Conservation (phyloP, 2,329 filamentous ascomycete genomes). For the Akanthomyces muscarius region DNA sequence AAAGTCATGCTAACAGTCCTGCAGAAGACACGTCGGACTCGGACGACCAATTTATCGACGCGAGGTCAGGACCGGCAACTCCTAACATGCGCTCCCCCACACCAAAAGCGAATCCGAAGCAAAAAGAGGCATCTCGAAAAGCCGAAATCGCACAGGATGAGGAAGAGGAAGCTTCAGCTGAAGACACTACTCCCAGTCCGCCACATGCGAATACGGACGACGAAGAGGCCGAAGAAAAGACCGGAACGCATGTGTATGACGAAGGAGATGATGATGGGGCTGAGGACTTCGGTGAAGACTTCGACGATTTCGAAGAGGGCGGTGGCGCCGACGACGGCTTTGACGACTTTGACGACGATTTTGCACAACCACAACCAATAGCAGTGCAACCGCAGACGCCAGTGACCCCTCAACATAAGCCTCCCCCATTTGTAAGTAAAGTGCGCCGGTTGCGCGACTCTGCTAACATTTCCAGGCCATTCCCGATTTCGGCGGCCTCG, state of each 20-base stretch:
- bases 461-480: slow-evolving; percentile 47
- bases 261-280: slow-evolving; percentile 31
- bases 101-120: slow-evolving; percentile 57
- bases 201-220: slow-evolving; percentile 32
- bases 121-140: slow-evolving; percentile 49
- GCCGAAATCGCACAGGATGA: slow-evolving; percentile 52
- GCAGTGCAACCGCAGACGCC: slow-evolving; percentile 26
- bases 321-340: slow-evolving; percentile 53
- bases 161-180: slow-evolving; percentile 35
- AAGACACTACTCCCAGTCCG: neutral
- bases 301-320: slow-evolving; percentile 61
- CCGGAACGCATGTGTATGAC: slow-evolving; percentile 18
- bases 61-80: slow-evolving; percentile 49
- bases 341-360: slow-evolving; percentile 70
- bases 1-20: neutral
- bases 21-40: slow-evolving; percentile 55
- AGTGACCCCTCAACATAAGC: slow-evolving; percentile 32
- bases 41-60: slow-evolving; percentile 67
- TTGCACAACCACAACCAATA: slow-evolving; percentile 46
- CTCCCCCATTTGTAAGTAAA: slow-evolving; percentile 44
- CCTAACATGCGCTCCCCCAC: slow-evolving; percentile 46
- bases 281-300: slow-evolving; percentile 56
- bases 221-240: slow-evolving; percentile 11
- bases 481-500: slow-evolving; percentile 62
- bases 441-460: neutral